These are phyloP conservation scores for Solanum arcanum DNA, from an alignment of 257 asterid species.

Conservation along the genomic window DNA sequence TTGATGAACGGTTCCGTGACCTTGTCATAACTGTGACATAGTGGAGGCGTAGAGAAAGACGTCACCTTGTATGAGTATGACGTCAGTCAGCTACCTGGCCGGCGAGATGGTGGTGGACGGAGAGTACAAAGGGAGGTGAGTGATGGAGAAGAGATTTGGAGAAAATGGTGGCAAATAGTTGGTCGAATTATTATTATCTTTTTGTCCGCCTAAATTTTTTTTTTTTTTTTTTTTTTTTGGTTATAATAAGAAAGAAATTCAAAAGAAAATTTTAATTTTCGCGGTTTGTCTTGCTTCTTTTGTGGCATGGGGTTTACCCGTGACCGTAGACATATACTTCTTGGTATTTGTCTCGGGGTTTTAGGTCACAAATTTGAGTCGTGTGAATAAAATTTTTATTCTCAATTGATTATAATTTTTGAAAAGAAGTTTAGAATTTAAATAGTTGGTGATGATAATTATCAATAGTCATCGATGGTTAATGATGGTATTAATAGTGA, in stretches of 20 bases:
- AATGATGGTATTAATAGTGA: neutral
- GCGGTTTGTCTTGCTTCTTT: slow-evolving; percentile 3
- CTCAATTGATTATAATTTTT: no score
- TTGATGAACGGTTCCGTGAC: neutral
- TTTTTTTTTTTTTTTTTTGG: neutral
- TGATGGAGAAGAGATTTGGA: slow-evolving; percentile 18
- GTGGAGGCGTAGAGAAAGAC: neutral
- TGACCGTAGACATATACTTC: neutral
- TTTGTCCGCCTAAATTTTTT: neutral
- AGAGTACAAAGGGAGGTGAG: slow-evolving; percentile 6
- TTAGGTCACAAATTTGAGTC: neutral
- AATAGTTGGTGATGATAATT: neutral
- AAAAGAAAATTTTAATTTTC: neutral
- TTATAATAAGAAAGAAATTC: neutral
- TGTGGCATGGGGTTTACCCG: neutral
- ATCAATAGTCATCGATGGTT: neutral
- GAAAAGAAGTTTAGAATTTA: no score
- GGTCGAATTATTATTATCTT: neutral
- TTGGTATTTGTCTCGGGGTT: neutral
- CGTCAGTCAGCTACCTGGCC: neutral
- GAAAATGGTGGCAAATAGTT: neutral
- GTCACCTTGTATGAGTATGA: neutral
- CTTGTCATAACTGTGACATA: slow-evolving; percentile 29
- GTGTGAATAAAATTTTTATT: neutral
- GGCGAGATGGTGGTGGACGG: slow-evolving; percentile 4